Base-by-base conservation (phyloP, 2,329 filamentous ascomycete species). In the Camptophora hylomeconis region DNA sequence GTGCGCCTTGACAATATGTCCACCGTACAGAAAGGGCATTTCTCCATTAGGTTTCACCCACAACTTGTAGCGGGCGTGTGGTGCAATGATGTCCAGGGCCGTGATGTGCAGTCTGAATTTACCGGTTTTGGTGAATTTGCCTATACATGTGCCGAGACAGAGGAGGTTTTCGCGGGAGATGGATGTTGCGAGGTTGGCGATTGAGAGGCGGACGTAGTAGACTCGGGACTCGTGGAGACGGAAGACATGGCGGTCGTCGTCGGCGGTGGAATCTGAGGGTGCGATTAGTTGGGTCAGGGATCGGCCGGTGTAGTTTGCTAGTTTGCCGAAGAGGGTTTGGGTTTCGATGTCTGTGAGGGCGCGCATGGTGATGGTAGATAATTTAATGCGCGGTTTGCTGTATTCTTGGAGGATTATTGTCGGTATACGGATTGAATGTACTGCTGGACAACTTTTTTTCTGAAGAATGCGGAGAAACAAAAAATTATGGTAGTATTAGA, bases 11-110 rank as follows among this genome's bases (percentile, higher is more conserved):
- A 92, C 72, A 29, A 92, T 67, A 55, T 95, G 86, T 33, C 82
- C 81, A 30, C 89, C 89, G 57, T 95, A 98, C 25, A 98, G 61
- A 54, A 92, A 95, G 1, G 89, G 87, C 84, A 94, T 93, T 49
- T 92, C 86, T 43, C 89, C 89, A 58, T 95, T 95, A 35, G 76
- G 71, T 59, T 92, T 92, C 44, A 98, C 77, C 84, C 86, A 95
- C 45, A 95, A 75, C 72, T 95, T 95, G 61, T 93, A 92, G 35
- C 89, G 69, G 24, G 87, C 87, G 54, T 94, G 83, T 41, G 82
- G 78, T 33, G 86, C 80, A 42, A 98, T 78, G 39, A 94, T 72
- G 39, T 84, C 79, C 34, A 98, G 66, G n/a, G 71, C 80, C 2
- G 87, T 95, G 50, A 95, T 81, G 61, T 94, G 86, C 31, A 98